Evolutionary conservation across 1,284 basidiomycete genomes (phyloP).

Genomic region (Cutaneotrichosporon cavernicola): DNA sequence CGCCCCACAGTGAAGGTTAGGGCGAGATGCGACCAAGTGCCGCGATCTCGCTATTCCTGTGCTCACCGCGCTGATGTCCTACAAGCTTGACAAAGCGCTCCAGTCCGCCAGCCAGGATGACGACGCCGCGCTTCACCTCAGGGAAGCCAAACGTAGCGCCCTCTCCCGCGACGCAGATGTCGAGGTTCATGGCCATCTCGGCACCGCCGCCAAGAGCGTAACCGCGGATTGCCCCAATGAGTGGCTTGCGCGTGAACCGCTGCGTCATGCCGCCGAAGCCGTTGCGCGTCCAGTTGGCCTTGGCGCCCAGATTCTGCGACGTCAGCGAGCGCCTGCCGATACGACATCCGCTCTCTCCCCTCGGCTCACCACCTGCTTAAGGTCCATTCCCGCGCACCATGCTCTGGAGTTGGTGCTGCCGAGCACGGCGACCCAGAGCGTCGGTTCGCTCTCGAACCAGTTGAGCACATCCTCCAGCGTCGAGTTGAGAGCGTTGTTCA

Average conservation of each 20-base stretch:
- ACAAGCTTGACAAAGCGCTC: conserved; percentile 22
- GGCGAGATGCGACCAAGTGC: too few species aligned
- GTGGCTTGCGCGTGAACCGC: conserved; percentile 25
- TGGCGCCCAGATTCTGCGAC: conserved; percentile 16
- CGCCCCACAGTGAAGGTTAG: neutral
- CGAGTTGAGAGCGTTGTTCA: conserved; percentile 19
- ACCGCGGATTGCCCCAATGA: conserved; percentile 26
- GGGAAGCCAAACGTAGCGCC: conserved; percentile 21
- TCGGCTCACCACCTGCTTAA: conserved; percentile 23
- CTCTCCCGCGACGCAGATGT: conserved; percentile 22
- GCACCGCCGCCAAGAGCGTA: conserved; percentile 23
- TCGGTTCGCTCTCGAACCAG: conserved; percentile 26
- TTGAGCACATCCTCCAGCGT: conserved; percentile 20
- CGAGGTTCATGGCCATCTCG: conserved; percentile 25
- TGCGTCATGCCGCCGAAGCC: conserved; percentile 23
- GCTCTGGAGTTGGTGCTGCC: conserved; percentile 19
- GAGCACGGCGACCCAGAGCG: conserved; percentile 21
- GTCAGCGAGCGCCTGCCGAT: conserved; percentile 10
- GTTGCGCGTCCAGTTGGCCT: conserved; percentile 9
- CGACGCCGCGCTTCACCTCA: conserved; percentile 26
- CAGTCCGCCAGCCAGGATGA: conserved; percentile 20
- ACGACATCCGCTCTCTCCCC: neutral
- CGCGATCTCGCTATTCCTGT: too few species aligned
- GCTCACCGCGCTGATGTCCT: conserved; percentile 22
- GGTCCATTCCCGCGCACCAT: conserved; percentile 26